phyloP scores from a whole-genome alignment of 2,329 filamentous ascomycete genomes.

The Trichoderma simmonsii region DNA sequence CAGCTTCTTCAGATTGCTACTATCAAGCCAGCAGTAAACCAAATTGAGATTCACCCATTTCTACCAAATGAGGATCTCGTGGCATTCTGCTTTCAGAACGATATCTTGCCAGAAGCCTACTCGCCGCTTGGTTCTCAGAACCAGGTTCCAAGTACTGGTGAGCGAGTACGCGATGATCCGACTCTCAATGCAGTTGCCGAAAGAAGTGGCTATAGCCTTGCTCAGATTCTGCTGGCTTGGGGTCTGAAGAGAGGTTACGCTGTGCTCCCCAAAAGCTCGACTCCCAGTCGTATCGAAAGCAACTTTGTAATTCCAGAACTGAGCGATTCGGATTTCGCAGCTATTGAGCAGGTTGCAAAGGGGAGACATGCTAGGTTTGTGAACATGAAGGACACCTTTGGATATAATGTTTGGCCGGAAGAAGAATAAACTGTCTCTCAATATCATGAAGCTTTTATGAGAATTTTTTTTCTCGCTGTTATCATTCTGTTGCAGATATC shows the following conservation, averaged over 20 bases:
- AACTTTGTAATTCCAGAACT: conserved; percentile 52
- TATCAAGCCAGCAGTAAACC: conserved; percentile 64
- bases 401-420: conserved; percentile 7
- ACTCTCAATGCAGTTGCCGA: conserved; percentile 52
- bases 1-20: conserved; percentile 62
- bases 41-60: conserved; percentile 78
- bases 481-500: not conserved
- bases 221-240: conserved; percentile 74
- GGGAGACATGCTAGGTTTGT: conserved; percentile 1
- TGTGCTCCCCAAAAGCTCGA: conserved; percentile 84
- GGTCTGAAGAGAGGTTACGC: conserved; percentile 76
- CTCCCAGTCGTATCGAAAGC: conserved; percentile 65
- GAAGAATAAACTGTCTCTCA: not conserved
- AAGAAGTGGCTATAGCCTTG: conserved; percentile 40
- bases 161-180: conserved; percentile 64
- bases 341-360: conserved; percentile 4
- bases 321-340: not conserved
- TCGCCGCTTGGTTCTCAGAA: conserved; percentile 8
- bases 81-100: conserved; percentile 67
- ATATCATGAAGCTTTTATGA: not conserved
- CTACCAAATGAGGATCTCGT: conserved; percentile 78
- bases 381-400: conserved; percentile 10
- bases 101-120: conserved; percentile 65
- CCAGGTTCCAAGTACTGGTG: conserved; percentile 46
- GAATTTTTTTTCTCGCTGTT: not conserved